A percentile compares a stretch with the other conserved stretches of the same genome.
These are phyloP conservation scores for Pyrenochaeta sp. DNA, from an alignment of 2,329 filamentous ascomycete genomes.

Conservation along the genomic window DNA sequence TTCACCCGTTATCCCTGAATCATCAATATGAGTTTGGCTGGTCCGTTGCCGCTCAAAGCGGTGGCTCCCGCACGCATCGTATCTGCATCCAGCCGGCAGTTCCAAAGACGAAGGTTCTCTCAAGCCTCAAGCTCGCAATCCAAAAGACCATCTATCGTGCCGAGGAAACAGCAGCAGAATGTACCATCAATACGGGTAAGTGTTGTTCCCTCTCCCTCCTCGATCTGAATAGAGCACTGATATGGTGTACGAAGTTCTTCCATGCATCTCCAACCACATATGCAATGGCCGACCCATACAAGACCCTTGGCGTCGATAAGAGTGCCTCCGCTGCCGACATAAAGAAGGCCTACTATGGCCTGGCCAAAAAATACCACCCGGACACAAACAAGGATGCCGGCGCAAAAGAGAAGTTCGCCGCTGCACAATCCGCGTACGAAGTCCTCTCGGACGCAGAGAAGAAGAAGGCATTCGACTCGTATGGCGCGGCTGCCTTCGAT, in stretches of 20 bases:
- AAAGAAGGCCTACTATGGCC: constrained; percentile 97
- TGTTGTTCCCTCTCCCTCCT: not conserved
- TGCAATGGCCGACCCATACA: constrained; percentile 80
- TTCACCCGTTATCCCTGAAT: constrained; percentile 7
- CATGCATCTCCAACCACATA: constrained; percentile 64
- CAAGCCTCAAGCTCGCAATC: constrained; percentile 36
- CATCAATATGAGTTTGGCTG: constrained; percentile 46
- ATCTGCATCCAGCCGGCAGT: constrained; percentile 35
- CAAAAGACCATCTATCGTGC: constrained; percentile 32
- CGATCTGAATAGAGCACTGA: constrained; percentile 19
- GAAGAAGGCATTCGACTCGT: constrained; percentile 90
- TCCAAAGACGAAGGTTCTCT: constrained; percentile 43
- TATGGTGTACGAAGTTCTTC: constrained; percentile 38
- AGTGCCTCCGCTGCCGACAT: constrained; percentile 84
- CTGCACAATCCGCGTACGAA: constrained; percentile 94
- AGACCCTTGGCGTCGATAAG: constrained; percentile 83
- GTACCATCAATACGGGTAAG: constrained; percentile 43
- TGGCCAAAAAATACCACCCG: constrained; percentile 97
- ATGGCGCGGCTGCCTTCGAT: constrained; percentile 80
- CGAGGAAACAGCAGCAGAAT: constrained; percentile 31
- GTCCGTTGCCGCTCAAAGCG: constrained; percentile 45
- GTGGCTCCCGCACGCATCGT: constrained; percentile 44
- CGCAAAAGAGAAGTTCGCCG: constrained; percentile 95
- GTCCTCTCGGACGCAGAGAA: constrained; percentile 92
- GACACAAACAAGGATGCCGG: constrained; percentile 95